Base-by-base conservation (phyloP, 1,139 yeast genomes). In the Yamadazyma kanchanaburiensis region DNA sequence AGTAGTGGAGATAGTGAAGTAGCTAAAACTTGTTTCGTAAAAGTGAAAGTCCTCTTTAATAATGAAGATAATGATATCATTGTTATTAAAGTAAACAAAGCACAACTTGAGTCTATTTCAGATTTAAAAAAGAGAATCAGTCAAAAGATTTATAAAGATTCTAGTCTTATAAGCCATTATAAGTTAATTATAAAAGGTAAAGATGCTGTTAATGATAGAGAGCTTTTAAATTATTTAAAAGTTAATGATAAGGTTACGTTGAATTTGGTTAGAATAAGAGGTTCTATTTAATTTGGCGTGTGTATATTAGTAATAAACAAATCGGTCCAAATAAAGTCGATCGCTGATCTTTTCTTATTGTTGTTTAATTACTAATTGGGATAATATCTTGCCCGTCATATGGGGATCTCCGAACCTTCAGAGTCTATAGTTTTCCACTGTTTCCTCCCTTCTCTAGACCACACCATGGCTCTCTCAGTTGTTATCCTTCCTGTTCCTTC, bases 81-180 rank as follows among this genome's bases (percentile, higher is more conserved):
- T 12, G 64, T 55, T 2, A 38, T 61, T 20, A 53, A 52, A 31
- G 49, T 61, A 17, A 51, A 51, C 26, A 46, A 50, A 19, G 38
- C 53, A 9, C 49, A 55, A 28, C 39, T 63, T 16, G 45, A 48
- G n/a, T 49, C 62, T 8, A 44, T 61, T 12, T 47, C 41, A 5
- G 53, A 60, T 40, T 48, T 62, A 37, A 61, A 62, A 38, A 53
- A 51, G 37, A 37, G 57, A 27, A 36, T 62, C 12, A 55, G 62
- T 24, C 49, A 42, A 41, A 62, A 62, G 39, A 56, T 63, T 25
- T 61, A 60, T 39, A 58, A 55, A 34, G 67, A 62, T 37, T 46
- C 43, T 35, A 53, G 49, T 27, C 49, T 60, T 34, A 50, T 48
- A 15, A 45, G 49, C 34, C 68, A 61, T 37, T 62, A 59, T 37